phyloP scores from a whole-genome alignment of 495 filamentous ascomycete species.

The Penicillium odoratum region DNA sequence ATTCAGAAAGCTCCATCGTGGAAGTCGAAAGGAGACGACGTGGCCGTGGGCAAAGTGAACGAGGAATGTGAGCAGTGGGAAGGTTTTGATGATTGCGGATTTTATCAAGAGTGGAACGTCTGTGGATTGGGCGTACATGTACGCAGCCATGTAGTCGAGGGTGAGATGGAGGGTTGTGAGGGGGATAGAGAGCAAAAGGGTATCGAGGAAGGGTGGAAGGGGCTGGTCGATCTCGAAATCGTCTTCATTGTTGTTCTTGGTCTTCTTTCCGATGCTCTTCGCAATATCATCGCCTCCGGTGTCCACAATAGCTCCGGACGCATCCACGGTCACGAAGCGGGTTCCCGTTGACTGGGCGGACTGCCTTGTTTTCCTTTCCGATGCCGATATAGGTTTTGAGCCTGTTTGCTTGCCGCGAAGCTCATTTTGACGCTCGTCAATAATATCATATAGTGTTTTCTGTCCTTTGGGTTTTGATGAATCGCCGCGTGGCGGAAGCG shows the following conservation, averaged over 20 bases:
- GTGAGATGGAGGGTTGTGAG: constrained; percentile 83
- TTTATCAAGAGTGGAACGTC: constrained; percentile 55
- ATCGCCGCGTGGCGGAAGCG: constrained; percentile 33
- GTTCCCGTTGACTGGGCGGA: constrained; percentile 24
- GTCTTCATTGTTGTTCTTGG: constrained; percentile 6
- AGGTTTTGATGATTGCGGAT: constrained; percentile 37
- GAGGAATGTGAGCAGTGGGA: constrained; percentile 44
- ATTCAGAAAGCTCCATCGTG: constrained; percentile 9
- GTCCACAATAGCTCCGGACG: constrained; percentile 34
- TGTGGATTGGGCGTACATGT: constrained; percentile 80
- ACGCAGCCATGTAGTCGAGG: constrained; percentile 84
- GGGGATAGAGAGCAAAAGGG: constrained; percentile 57
- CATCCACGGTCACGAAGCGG: constrained; percentile 41
- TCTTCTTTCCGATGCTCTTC: constrained; percentile 10
- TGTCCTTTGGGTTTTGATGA: constrained; percentile 32
- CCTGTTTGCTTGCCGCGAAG: constrained; percentile 22
- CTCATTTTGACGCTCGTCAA: constrained; percentile 46
- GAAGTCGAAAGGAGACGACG: constrained; percentile 33
- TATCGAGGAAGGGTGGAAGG: constrained; percentile 47
- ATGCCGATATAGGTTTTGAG: not conserved
- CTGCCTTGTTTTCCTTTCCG: constrained; percentile 2
- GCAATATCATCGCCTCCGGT: constrained; percentile 25
- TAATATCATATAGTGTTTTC: constrained; percentile 50
- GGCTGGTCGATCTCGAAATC: constrained; percentile 25
- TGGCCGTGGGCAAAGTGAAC: constrained; percentile 50